Evolutionary conservation across 331 rosid species (phyloP).

Genomic region (Pyracantha coccinea): DNA sequence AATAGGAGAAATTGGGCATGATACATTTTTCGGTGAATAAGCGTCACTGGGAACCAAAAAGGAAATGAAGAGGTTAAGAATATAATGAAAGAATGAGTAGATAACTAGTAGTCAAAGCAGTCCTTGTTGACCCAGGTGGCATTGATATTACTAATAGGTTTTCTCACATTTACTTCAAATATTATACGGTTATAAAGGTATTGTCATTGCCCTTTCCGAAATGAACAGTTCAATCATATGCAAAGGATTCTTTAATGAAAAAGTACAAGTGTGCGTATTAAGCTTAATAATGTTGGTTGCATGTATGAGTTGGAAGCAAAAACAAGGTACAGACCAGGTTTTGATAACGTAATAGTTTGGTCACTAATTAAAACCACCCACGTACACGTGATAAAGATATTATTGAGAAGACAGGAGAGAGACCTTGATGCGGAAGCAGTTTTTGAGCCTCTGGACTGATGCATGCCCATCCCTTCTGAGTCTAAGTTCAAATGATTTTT

Average conservation of each 20-base stretch:
- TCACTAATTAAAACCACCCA: neutral
- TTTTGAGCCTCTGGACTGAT: slow-evolving; percentile 34
- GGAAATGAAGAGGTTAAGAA: neutral
- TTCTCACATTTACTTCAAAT: neutral
- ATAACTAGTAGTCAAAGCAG: neutral
- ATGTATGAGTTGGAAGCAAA: neutral
- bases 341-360: neutral
- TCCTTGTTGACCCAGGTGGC: neutral
- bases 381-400: neutral
- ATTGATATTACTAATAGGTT: neutral
- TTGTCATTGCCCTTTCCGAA: neutral
- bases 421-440: slow-evolving; percentile 42
- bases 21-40: slow-evolving; percentile 35
- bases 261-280: neutral
- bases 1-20: slow-evolving; percentile 62
- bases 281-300: neutral
- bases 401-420: neutral
- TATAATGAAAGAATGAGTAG: neutral
- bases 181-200: neutral
- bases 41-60: slow-evolving; percentile 32
- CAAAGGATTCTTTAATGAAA: neutral
- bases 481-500: slow-evolving; percentile 31
- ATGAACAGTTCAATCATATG: neutral
- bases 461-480: slow-evolving; percentile 27
- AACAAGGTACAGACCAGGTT: neutral